Base-by-base conservation (phyloP, 805 yeast species). In the Suhomyces vadensis region DNA sequence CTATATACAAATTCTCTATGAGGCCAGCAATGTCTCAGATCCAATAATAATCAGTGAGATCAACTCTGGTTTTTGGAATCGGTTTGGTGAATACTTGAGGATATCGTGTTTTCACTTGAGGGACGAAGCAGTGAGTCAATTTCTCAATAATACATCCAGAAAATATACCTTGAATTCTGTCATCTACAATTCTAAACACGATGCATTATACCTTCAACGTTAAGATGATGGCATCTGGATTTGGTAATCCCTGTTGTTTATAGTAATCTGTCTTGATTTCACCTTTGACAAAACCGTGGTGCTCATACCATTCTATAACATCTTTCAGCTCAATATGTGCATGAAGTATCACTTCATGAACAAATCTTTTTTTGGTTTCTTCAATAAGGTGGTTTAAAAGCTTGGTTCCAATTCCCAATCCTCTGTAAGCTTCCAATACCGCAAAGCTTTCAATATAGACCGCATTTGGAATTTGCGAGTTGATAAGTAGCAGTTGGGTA, bases 391-490 rank as follows among this genome's bases (percentile, higher is more conserved):
- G 81, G 2, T 77, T 69, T 37, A 89, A 64, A 35, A 88, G 71
- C 54, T 73, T 67, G 10, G 65, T 57, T 16, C 90, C 96, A 27
- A 87, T 75, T 0, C 87, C 85, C 49, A 72, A 67, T 11, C 72
- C 62, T 50, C 84, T 67, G 63, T 88, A 89, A 1, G 82, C 74
- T 36, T 77, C 70, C 47, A 88, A 64, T 5, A 89, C 92, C 0
- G 84, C 88, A 23, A 86, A 57, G 0, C 83, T 71, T 60, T 85
- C 86, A 24, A 86, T 74, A 58, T 85, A 83, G 1, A 85, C 73
- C 9, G 77, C 73, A 39, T 75, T 74, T 6, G 86, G 83, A 13
- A 66, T 50, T 33, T 58, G 56, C 22, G 60, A 63, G 21, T 49
- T 54, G 25, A 56, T 19, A 19, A 52, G 51, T 19, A 53, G 51